phyloP scores from a whole-genome alignment of 2,329 filamentous ascomycete genomes.

The Fusarium anguioides region DNA sequence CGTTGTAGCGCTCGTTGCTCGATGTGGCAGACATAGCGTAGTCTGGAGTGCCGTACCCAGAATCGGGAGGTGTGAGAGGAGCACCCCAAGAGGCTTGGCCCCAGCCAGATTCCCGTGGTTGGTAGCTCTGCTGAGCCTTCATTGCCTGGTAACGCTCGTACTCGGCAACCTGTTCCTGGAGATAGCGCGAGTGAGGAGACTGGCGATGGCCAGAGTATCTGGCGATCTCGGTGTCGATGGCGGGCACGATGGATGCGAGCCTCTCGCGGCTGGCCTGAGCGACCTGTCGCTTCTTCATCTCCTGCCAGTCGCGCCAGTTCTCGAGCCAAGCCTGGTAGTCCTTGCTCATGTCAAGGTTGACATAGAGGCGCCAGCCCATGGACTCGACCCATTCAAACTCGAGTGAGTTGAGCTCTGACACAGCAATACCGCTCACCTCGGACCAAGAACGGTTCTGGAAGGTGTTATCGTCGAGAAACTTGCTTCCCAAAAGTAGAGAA shows the following conservation, averaged over 20 bases:
- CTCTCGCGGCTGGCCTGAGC: slow-evolving; percentile 62
- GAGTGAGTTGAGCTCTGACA: slow-evolving; percentile 83
- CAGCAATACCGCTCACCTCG: slow-evolving; percentile 90
- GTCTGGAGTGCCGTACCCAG: slow-evolving; percentile 70
- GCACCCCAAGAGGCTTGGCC: slow-evolving; percentile 59
- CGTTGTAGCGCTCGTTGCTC: slow-evolving; percentile 66
- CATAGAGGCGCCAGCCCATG: slow-evolving; percentile 87
- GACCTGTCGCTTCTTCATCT: slow-evolving; percentile 65
- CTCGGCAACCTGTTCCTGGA: slow-evolving; percentile 66
- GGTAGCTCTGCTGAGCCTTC: slow-evolving; percentile 57
- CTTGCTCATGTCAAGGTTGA: slow-evolving; percentile 81
- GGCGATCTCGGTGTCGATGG: slow-evolving; percentile 57
- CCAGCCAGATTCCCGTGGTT: slow-evolving; percentile 59
- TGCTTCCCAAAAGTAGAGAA: slow-evolving; percentile 87
- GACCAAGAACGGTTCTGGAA: slow-evolving; percentile 98
- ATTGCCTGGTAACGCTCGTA: slow-evolving; percentile 61
- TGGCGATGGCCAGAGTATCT: slow-evolving; percentile 53
- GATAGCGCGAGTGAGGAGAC: slow-evolving; percentile 58
- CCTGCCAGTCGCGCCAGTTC: slow-evolving; percentile 69
- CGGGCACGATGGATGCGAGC: slow-evolving; percentile 60
- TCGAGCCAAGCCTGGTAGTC: slow-evolving; percentile 73
- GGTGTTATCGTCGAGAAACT: slow-evolving; percentile 96
- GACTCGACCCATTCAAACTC: slow-evolving; percentile 89
- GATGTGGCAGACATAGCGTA: slow-evolving; percentile 66
- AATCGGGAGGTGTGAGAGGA: slow-evolving; percentile 69